These are phyloP conservation scores for Aspergillus tanneri DNA, from an alignment of 2,329 filamentous ascomycete genomes.

Conservation along the genomic window DNA sequence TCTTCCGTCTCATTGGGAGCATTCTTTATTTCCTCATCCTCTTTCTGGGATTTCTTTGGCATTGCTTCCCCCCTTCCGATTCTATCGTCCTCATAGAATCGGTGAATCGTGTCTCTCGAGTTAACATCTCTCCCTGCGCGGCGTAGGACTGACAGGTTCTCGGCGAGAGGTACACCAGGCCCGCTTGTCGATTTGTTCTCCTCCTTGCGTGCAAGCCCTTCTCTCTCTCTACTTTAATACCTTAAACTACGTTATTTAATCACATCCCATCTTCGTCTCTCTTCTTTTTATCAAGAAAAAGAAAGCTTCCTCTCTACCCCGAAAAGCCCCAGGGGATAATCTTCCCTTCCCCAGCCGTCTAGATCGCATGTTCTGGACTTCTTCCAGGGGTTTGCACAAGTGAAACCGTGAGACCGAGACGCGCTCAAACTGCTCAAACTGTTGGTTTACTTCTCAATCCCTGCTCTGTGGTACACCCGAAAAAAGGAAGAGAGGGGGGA, in stretches of 20 bases:
- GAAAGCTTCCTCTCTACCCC: too few relatives aligned
- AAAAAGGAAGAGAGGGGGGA: constrained; percentile 5
- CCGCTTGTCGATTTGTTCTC: constrained; percentile 1
- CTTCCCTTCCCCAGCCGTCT: constrained; percentile 5
- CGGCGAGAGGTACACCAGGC: too few relatives aligned
- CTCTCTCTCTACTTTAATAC: constrained; percentile 1
- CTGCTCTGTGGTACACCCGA: constrained; percentile 3
- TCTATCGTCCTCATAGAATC: too few relatives aligned
- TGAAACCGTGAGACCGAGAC: constrained; percentile 17
- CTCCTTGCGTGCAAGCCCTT: background rate
- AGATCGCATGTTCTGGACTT: constrained; percentile 15
- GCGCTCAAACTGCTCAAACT: constrained; percentile 13
- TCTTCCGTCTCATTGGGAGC: constrained; percentile 1
- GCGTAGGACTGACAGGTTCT: too few relatives aligned
- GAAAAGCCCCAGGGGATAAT: background rate
- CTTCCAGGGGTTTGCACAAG: constrained; percentile 15
- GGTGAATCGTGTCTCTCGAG: too few relatives aligned
- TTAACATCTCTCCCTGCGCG: too few relatives aligned
- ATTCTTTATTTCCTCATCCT: constrained; percentile 8
- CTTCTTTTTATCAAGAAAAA: background rate
- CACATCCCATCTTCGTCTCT: background rate
- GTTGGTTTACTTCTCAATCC: constrained; percentile 16
- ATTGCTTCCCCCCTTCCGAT: background rate
- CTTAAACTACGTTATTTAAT: background rate
- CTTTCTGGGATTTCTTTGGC: background rate